phyloP scores from a whole-genome alignment of 2,329 filamentous ascomycete species.

The Cordyceps javanica region DNA sequence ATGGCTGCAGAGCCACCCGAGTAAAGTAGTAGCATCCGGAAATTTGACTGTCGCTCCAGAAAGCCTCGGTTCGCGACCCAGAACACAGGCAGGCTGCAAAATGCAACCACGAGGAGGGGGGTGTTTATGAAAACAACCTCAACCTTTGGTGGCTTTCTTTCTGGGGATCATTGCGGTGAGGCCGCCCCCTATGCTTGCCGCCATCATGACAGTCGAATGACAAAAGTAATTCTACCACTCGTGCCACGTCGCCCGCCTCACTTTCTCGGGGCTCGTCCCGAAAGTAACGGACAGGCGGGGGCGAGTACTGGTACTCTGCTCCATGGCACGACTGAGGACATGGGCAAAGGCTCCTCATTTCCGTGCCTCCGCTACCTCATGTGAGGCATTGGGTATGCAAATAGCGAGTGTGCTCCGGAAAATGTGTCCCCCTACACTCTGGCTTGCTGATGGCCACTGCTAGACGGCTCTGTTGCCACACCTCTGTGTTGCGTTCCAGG shows the following conservation, averaged over 20 bases:
- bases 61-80: not conserved
- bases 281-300: not conserved
- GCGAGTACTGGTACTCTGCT: not conserved
- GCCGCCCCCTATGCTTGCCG: not conserved
- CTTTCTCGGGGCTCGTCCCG: not conserved
- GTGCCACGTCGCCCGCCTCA: constrained; percentile 1
- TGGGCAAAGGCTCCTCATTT: not conserved
- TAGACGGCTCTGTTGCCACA: not conserved
- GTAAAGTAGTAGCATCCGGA: not conserved
- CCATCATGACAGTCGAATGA: not conserved
- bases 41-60: not conserved
- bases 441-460: not conserved
- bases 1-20: constrained; percentile 4
- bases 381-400: constrained; percentile 7
- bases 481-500: not conserved
- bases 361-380: constrained; percentile 4
- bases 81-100: not conserved
- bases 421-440: not conserved
- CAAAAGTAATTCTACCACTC: not conserved
- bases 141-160: constrained; percentile 2
- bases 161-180: not conserved
- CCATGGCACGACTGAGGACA: not conserved
- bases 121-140: not conserved
- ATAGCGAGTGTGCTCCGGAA: not conserved
- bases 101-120: not conserved